Percentiles rank a stretch among this genome's conserved stretches.
These are phyloP conservation scores for Pyracantha coccinea DNA, from an alignment of 331 rosid genomes.

Conservation along the genomic window DNA sequence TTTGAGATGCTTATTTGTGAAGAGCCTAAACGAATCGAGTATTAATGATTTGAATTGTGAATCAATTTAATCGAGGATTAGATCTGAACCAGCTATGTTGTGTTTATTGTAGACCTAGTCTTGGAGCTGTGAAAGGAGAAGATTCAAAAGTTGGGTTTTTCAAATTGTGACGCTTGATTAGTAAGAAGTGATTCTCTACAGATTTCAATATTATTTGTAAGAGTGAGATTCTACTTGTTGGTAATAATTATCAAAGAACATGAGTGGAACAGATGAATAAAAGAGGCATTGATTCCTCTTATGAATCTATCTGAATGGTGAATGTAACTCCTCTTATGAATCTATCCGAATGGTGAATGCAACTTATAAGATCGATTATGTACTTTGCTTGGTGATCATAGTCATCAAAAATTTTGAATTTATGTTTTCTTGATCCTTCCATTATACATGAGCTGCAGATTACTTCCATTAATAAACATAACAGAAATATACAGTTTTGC, in stretches of 20 bases:
- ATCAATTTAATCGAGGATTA: background rate
- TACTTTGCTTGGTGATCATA: too few species aligned
- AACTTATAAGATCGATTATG: too few species aligned
- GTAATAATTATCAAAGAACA: background rate
- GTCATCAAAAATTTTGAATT: too few species aligned
- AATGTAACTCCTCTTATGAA: too few species aligned
- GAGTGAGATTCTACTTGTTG: slow-evolving; percentile 11
- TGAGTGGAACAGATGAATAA: background rate
- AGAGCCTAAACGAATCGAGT: background rate
- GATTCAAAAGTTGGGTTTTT: slow-evolving; percentile 21
- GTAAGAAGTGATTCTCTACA: slow-evolving; percentile 6
- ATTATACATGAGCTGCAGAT: too few species aligned
- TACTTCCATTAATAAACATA: too few species aligned
- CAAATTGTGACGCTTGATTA: slow-evolving; percentile 7
- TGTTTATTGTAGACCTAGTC: slow-evolving; percentile 61
- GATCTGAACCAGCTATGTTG: slow-evolving; percentile 1
- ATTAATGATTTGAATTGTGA: background rate
- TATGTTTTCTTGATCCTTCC: too few species aligned
- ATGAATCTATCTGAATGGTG: too few species aligned
- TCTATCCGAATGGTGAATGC: too few species aligned
- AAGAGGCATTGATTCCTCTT: too few species aligned
- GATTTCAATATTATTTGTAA: slow-evolving; percentile 10
- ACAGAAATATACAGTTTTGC: too few species aligned
- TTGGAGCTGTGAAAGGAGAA: slow-evolving; percentile 68
- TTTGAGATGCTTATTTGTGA: background rate